phyloP scores from a whole-genome alignment of 257 asterid species.

The Capsicum chinense region DNA sequence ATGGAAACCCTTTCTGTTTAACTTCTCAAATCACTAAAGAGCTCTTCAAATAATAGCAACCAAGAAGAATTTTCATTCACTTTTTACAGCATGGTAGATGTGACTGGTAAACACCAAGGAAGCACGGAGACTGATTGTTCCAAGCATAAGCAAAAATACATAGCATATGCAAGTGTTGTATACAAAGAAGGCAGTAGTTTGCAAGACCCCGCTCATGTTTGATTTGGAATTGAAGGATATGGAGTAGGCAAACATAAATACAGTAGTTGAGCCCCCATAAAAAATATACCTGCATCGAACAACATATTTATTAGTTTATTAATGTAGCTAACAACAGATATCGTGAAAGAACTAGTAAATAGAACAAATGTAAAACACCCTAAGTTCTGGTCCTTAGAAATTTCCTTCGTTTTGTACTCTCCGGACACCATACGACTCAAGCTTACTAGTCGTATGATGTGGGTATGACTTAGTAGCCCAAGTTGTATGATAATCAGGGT shows the following conservation, averaged over 20 bases:
- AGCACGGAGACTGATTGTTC: constrained; percentile 63
- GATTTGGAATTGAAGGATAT: constrained; percentile 63
- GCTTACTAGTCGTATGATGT: too few species aligned
- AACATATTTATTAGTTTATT: constrained; percentile 5
- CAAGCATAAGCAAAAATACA: constrained; percentile 75
- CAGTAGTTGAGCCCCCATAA: constrained; percentile 72
- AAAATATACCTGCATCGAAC: constrained; percentile 63
- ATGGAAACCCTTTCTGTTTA: background rate
- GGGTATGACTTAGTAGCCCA: too few species aligned
- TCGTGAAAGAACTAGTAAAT: background rate
- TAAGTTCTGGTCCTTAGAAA: too few species aligned
- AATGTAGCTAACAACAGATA: background rate
- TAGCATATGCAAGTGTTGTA: constrained; percentile 72
- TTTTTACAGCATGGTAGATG: constrained; percentile 65
- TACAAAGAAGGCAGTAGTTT: constrained; percentile 64
- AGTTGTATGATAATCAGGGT: too few species aligned
- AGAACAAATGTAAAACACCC: background rate
- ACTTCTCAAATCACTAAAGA: background rate
- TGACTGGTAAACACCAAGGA: constrained; percentile 62
- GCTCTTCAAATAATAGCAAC: background rate
- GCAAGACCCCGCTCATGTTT: constrained; percentile 71
- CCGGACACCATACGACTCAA: too few species aligned
- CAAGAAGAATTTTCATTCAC: constrained; percentile 49
- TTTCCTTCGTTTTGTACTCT: too few species aligned
- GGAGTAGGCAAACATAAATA: constrained; percentile 66